Conservation (phyloP, 140 eudicot species). For the Cichorium intybus region DNA sequence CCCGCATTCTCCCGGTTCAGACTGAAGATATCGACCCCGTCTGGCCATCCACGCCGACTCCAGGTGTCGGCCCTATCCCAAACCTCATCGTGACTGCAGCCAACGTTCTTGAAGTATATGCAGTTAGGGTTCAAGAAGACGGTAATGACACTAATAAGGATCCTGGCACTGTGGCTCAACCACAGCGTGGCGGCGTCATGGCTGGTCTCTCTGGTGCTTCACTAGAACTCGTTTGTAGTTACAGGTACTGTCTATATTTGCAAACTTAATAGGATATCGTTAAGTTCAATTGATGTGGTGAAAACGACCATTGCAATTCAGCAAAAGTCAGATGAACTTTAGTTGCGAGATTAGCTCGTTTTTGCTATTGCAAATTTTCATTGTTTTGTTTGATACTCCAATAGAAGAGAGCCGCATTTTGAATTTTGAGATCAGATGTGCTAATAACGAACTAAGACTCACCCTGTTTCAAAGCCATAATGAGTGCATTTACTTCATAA, state of each 20-base stretch:
- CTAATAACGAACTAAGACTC: neutral
- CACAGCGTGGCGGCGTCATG: conserved; percentile 80
- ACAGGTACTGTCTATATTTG: conserved; percentile 42
- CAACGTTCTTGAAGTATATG: conserved; percentile 68
- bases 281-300: neutral
- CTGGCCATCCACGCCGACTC: conserved; percentile 41
- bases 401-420: neutral
- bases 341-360: neutral
- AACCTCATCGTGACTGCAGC: conserved; percentile 79
- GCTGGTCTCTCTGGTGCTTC: conserved; percentile 80
- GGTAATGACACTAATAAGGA: conserved; percentile 22
- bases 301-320: neutral
- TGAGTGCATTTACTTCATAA: neutral
- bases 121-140: conserved; percentile 60
- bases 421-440: neutral
- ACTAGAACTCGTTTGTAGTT: conserved; percentile 82
- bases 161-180: conserved; percentile 27
- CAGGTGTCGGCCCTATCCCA: conserved; percentile 62
- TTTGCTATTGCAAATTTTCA: neutral
- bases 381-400: neutral
- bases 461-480: neutral
- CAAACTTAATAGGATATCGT: neutral
- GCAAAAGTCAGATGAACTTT: neutral
- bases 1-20: conserved; percentile 41
- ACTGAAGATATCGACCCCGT: conserved; percentile 67